Evolutionary conservation across 1,284 basidiomycete genomes (phyloP), one percentile per base, ranked within the genome.

Genomic region (Leccinum pallidistipes): DNA sequence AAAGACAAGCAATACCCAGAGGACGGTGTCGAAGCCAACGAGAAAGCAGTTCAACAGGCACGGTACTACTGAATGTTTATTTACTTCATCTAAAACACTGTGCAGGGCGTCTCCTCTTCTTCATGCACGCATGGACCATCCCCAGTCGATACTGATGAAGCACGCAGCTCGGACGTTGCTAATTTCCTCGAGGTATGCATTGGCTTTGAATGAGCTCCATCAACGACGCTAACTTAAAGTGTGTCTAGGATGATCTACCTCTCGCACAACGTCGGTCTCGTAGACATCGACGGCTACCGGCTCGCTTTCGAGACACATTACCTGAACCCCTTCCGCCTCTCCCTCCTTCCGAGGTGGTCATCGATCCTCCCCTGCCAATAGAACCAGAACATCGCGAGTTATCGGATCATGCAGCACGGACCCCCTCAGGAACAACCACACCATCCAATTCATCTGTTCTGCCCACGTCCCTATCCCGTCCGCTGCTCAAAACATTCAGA

Each of bases 141-240:
- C 0, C 21, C 18, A 7, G 21, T 18, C 18, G 0, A 47, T 0
- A 21, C 0, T 21, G 0, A 47, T 21, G 45, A 47, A 47, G 10
- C 18, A 12, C 0, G 21, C 45, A 16, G 0, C 38, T 38, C 38
- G 0, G 21, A 47, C 21, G 45, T 21, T 47, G 45, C 45, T 21
- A 12, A 21, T 12, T 21, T 2, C 18, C 11, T 47, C 10, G 45
- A 47, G 45, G 45, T 47, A 47, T 21, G 45, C 5, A 3, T 3
- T 47, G n/a, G 18, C 7, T 47, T 21, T 21, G 45, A 47, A 47
- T 0, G 21, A 18, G 45, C 21, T 0, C 45, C 16, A 18, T 47
- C 45, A 21, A 47, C 12, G 0, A 47, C 12, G 0, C 45, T 47
- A 0, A 47, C n/a, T 45, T n/a, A n/a, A 18, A 45, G 18, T 47